These are phyloP conservation scores for Tylopilus rubrobrunneus DNA, from an alignment of 768 basidiomycete genomes.

Conservation along the genomic window DNA sequence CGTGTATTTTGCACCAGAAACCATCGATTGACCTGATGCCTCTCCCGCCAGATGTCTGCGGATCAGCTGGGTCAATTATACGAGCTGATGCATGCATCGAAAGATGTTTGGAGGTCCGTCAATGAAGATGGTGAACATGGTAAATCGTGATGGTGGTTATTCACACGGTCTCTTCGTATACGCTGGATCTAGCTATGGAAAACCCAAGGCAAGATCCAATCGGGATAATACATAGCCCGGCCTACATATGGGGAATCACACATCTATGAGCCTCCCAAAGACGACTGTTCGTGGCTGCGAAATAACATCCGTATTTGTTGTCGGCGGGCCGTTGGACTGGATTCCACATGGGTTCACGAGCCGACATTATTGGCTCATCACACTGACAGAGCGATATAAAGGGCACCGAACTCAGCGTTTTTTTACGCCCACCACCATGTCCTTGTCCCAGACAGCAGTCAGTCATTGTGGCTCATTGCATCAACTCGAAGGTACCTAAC, in stretches of 20 bases:
- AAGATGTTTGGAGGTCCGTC: slow-evolving; percentile 77
- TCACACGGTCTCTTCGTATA: slow-evolving; percentile 2
- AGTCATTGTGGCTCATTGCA: slow-evolving; percentile 14
- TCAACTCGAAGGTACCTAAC: neutral
- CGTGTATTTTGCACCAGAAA: slow-evolving; percentile 3
- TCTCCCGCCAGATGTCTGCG: slow-evolving; percentile 62
- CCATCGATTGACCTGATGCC: neutral
- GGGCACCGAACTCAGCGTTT: neutral
- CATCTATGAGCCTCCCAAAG: neutral
- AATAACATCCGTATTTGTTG: neutral
- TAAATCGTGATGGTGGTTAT: slow-evolving; percentile 10
- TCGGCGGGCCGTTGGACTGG: neutral
- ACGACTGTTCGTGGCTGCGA: slow-evolving; percentile 1
- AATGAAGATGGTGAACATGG: slow-evolving; percentile 7
- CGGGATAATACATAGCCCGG: slow-evolving; percentile 4
- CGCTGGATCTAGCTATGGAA: slow-evolving; percentile 4
- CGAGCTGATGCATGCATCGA: slow-evolving; percentile 90
- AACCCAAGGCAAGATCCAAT: neutral
- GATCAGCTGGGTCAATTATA: slow-evolving; percentile 94
- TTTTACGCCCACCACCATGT: slow-evolving; percentile 27
- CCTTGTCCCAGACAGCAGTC: slow-evolving; percentile 39
- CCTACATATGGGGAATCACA: neutral
- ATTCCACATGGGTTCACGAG: slow-evolving; percentile 5
- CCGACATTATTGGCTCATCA: slow-evolving; percentile 2
- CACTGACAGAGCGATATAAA: slow-evolving; percentile 13